Base-by-base conservation (phyloP, 495 filamentous ascomycete species). In the Penicillium coprophilum region DNA sequence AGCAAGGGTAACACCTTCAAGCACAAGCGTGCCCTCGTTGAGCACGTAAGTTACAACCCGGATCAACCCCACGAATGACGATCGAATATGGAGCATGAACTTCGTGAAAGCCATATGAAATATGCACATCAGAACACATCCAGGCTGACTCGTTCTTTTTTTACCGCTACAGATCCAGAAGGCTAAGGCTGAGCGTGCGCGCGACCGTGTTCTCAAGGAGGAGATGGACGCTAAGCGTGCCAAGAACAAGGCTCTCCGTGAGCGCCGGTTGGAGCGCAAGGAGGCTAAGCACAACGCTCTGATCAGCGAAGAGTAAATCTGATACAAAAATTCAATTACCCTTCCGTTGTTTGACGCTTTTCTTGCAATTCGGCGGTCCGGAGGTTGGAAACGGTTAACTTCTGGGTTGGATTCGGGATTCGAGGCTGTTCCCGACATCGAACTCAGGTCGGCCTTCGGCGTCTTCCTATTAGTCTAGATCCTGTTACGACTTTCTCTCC, bases 1-100 rank as follows among this genome's bases (percentile, higher is more conserved):
- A 89, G 87, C 87, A 99, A 99, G 92, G 94, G 94, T 96, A 99
- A 99, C 87, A 93, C 94, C 75, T 99, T 99, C 88, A 99, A 99
- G 91, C 94, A 99, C 88, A 99, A 96, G 91, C 88, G 94, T 72
- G 94, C 90, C 62, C 87, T 99, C 66, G 91, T 99, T 74, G 94
- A 99, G 83, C 94, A 98, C 82, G 94, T 98, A 90, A 72, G 94
- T 91, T 30, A 31, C 41, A 46, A 39, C 39, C 53, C 48, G 24
- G n/a, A 57, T 43, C 44, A 58, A 55, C 17, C 38, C 21, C 31
- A 55, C 31, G 51, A 19, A 48, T n/a, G 27, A 34, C 19, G 34
- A 40, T 36, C 52, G 27, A 13, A 45, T 44, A 31, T 46, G 17
- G 39, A 52, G 19, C 43, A 54, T 48, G 38, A 48, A 50, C 20